Conservation (phyloP, 148 eudicot genomes). For the Arbutus unedo region DNA sequence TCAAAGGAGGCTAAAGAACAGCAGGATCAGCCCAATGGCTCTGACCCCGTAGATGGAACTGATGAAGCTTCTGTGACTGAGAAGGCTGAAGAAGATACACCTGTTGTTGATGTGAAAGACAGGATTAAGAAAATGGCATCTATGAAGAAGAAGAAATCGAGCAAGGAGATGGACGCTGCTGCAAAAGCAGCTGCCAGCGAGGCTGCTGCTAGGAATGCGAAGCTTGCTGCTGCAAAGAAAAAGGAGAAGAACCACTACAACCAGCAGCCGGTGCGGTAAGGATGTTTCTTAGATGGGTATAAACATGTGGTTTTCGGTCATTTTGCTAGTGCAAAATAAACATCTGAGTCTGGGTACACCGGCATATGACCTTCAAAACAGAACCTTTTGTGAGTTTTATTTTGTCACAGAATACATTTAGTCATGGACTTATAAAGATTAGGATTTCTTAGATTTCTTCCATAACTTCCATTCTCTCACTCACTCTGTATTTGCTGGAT, state of each 20-base stretch:
- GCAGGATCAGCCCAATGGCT: constrained; percentile 49
- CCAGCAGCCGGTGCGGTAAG: constrained; percentile 88
- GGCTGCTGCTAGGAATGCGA: constrained; percentile 92
- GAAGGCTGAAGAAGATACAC: constrained; percentile 40
- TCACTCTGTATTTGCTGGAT: background rate
- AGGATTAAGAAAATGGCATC: constrained; percentile 72
- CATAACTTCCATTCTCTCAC: background rate
- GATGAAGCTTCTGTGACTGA: constrained; percentile 34
- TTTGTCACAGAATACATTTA: background rate
- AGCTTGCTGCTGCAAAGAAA: constrained; percentile 94
- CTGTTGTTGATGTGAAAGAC: constrained; percentile 77
- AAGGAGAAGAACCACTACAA: constrained; percentile 98
- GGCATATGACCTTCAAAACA: constrained; percentile 15
- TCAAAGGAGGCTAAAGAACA: constrained; percentile 65
- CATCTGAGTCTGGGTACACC: constrained; percentile 17
- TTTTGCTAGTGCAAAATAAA: constrained; percentile 22
- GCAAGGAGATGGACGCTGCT: constrained; percentile 79
- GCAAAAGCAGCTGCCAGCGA: constrained; percentile 84
- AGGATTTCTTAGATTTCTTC: constrained; percentile 9
- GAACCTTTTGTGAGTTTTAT: constrained; percentile 1
- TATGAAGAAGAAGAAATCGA: constrained; percentile 82
- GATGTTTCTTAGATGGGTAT: constrained; percentile 3
- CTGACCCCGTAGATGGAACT: constrained; percentile 28
- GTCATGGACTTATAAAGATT: background rate
- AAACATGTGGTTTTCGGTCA: constrained; percentile 16